phyloP scores from a whole-genome alignment of 805 yeast genomes.

The Candida mattraensis region DNA sequence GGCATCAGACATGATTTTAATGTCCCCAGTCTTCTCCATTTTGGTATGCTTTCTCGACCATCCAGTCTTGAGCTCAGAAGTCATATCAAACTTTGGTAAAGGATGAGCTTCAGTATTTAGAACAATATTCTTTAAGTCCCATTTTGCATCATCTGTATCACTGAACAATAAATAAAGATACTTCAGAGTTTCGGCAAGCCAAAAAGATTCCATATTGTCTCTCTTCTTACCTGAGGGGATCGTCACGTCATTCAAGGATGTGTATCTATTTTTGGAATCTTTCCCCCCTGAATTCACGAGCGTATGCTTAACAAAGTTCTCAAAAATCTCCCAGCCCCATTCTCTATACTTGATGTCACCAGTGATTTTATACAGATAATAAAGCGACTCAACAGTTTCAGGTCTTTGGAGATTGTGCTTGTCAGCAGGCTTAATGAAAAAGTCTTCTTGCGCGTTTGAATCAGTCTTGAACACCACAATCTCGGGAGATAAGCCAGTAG shows the following conservation, averaged over 20 bases:
- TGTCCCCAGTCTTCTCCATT: neutral
- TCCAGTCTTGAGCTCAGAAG: conserved; percentile 55
- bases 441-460: conserved; percentile 47
- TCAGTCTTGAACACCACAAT: conserved; percentile 79
- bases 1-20: neutral
- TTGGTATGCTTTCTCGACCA: conserved; percentile 48
- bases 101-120: conserved; percentile 96
- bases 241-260: conserved; percentile 69
- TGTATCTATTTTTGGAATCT: conserved; percentile 46
- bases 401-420: conserved; percentile 88
- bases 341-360: conserved; percentile 77
- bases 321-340: conserved; percentile 88
- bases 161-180: conserved; percentile 80
- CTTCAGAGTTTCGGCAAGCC: conserved; percentile 92
- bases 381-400: conserved; percentile 88
- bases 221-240: conserved; percentile 47
- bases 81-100: conserved; percentile 67
- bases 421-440: conserved; percentile 67
- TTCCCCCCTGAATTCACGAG: conserved; percentile 49
- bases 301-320: conserved; percentile 63
- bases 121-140: conserved; percentile 68
- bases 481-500: conserved; percentile 85
- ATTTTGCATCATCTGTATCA: conserved; percentile 51
- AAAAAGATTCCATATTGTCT: conserved; percentile 87
- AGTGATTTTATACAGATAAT: conserved; percentile 75